Evolutionary conservation across 495 filamentous ascomycete species (phyloP).

Genomic region (Pyrenopolyporus hunteri): DNA sequence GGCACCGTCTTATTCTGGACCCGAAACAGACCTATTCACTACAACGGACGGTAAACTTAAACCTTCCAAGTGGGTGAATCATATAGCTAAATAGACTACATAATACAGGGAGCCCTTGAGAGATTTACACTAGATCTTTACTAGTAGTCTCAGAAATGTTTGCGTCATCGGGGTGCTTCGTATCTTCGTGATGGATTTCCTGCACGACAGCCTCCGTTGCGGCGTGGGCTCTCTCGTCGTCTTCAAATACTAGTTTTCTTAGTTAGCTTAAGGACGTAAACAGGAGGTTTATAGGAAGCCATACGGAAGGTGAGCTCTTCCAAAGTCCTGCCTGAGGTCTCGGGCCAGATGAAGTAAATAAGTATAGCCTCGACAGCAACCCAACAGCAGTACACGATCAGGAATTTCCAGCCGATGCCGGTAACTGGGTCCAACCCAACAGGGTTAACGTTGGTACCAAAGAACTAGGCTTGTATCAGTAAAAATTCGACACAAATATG

Average conservation of each 20-base stretch:
- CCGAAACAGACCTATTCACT: no score
- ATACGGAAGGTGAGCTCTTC: constrained; percentile 66
- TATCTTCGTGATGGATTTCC: constrained; percentile 42
- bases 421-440: constrained; percentile 56
- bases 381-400: constrained; percentile 67
- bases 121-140: constrained; percentile 28
- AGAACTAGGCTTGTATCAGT: constrained; percentile 47
- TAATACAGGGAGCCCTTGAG: background rate
- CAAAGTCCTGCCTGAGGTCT: constrained; percentile 62
- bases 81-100: background rate
- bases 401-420: constrained; percentile 66
- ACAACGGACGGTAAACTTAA: background rate
- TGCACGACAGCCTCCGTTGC: constrained; percentile 57
- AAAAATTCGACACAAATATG: no score
- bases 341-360: constrained; percentile 65
- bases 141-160: constrained; percentile 26
- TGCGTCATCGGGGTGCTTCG: constrained; percentile 19
- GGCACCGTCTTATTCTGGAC: no score
- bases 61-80: no score
- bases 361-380: constrained; percentile 59
- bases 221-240: constrained; percentile 53
- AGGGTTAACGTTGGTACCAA: constrained; percentile 69
- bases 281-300: constrained; percentile 8
- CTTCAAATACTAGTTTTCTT: constrained; percentile 59
- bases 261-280: background rate